A percentile compares a stretch with the other conserved stretches of the same genome.
These are phyloP conservation scores for Hibiscus trionum DNA, from an alignment of 345 rosid species.

Conservation along the genomic window DNA sequence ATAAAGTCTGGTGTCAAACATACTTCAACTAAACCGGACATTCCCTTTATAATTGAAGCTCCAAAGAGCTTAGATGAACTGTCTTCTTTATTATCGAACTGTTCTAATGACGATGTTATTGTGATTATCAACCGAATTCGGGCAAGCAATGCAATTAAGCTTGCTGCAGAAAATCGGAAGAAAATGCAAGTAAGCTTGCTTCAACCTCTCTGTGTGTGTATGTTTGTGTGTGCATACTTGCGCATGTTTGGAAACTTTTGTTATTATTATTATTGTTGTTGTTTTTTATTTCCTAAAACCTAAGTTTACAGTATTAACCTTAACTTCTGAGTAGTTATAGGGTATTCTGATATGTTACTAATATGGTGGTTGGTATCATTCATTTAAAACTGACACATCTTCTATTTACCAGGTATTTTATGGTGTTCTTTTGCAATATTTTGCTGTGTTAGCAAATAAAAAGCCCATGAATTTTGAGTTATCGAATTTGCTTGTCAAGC, in stretches of 20 bases:
- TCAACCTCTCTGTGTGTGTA: neutral
- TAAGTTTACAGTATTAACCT: neutral
- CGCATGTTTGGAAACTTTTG: too few species aligned
- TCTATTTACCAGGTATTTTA: constrained; percentile 63
- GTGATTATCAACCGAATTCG: constrained; percentile 57
- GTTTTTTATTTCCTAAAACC: neutral
- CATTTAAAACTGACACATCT: constrained; percentile 15
- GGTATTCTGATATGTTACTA: neutral
- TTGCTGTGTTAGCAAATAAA: constrained; percentile 67
- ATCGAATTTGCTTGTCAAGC: constrained; percentile 73
- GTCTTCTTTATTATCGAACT: constrained; percentile 39
- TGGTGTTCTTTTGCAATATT: constrained; percentile 81
- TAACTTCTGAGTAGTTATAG: neutral
- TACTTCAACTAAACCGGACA: constrained; percentile 28
- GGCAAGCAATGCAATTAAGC: constrained; percentile 54
- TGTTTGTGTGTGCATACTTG: neutral
- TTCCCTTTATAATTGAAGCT: constrained; percentile 71
- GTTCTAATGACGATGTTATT: constrained; percentile 47
- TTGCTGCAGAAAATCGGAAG: constrained; percentile 87
- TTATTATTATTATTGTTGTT: too few species aligned
- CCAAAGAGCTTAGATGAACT: constrained; percentile 71
- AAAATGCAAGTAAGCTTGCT: constrained; percentile 65
- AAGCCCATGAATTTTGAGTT: constrained; percentile 72
- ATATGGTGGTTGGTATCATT: neutral
- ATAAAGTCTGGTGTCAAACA: constrained; percentile 19